Evolutionary conservation across 768 basidiomycete genomes (phyloP).

Genomic region (Amanita brunnescens): DNA sequence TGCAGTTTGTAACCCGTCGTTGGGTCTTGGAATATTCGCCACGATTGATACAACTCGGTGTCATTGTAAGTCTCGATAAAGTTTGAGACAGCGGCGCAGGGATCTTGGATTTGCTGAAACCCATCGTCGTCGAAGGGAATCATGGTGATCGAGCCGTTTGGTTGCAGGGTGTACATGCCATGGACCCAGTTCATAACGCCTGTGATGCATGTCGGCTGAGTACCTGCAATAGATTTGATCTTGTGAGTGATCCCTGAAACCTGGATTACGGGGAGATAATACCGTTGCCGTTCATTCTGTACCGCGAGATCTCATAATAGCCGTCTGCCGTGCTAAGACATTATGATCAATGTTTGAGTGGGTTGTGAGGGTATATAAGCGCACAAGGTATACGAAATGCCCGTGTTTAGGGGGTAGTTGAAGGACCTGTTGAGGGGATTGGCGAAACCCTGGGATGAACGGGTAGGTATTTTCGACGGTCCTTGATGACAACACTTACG

Average conservation of each 20-base stretch:
- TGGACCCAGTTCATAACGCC: conserved; percentile 88
- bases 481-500: conserved; percentile 40
- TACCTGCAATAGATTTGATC: conserved; percentile 35
- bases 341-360: conserved; percentile 1
- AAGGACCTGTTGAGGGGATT: conserved; percentile 79
- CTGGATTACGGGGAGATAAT: background rate
- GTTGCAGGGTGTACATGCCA: conserved; percentile 57
- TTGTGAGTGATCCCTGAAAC: conserved; percentile 2
- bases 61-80: conserved; percentile 79
- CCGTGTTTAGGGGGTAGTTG: conserved; percentile 76
- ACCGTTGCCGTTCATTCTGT: conserved; percentile 88
- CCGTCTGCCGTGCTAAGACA: conserved; percentile 53
- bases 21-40: conserved; percentile 69
- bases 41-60: conserved; percentile 54
- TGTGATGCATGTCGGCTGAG: conserved; percentile 81
- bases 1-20: conserved; percentile 59
- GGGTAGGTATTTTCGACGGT: conserved; percentile 7
- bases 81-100: conserved; percentile 83
- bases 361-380: conserved; percentile 21
- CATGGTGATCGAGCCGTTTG: conserved; percentile 77
- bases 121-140: conserved; percentile 70
- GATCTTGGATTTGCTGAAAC: conserved; percentile 90
- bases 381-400: conserved; percentile 85
- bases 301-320: conserved; percentile 85
- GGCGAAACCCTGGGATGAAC: conserved; percentile 57